A percentile compares a stretch with the other conserved stretches of the same genome.
These are phyloP conservation scores for Thraustochytrium sp. DNA, from an alignment of 352 stramenopile genomes.

Conservation along the genomic window DNA sequence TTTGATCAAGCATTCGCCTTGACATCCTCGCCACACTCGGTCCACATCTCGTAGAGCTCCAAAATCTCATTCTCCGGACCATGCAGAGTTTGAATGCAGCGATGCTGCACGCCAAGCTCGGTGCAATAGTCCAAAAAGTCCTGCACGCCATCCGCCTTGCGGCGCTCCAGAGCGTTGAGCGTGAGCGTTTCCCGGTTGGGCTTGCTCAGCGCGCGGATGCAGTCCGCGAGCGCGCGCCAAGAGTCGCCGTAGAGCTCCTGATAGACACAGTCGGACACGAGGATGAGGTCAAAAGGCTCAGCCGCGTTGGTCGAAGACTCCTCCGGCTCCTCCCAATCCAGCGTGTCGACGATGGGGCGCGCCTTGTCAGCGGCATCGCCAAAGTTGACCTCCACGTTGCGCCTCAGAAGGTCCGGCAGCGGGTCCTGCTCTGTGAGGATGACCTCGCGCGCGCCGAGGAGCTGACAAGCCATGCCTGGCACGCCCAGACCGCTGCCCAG, in stretches of 20 bases:
- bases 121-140: slow-evolving; percentile 1
- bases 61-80: slow-evolving; percentile 30
- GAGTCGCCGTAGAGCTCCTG: slow-evolving; percentile 84
- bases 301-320: slow-evolving; percentile 52
- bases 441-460: slow-evolving; percentile 69
- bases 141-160: slow-evolving; percentile 53
- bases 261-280: slow-evolving; percentile 91
- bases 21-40: too few species aligned
- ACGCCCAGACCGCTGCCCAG: slow-evolving; percentile 70
- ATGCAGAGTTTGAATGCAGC: not conserved
- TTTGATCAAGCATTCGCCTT: too few species aligned
- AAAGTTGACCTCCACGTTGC: slow-evolving; percentile 67
- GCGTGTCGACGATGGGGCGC: not conserved
- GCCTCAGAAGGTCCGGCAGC: slow-evolving; percentile 67
- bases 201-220: slow-evolving; percentile 69
- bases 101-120: not conserved
- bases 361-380: slow-evolving; percentile 43
- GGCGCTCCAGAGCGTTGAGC: slow-evolving; percentile 67
- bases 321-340: not conserved
- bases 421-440: slow-evolving; percentile 82
- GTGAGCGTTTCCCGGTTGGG: slow-evolving; percentile 56
- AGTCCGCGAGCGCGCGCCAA: slow-evolving; percentile 74
- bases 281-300: slow-evolving; percentile 72
- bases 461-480: slow-evolving; percentile 77
- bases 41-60: slow-evolving; percentile 38